Evolutionary conservation across 2,329 filamentous ascomycete genomes (phyloP).

Genomic region (Gnomoniopsis sp.): DNA sequence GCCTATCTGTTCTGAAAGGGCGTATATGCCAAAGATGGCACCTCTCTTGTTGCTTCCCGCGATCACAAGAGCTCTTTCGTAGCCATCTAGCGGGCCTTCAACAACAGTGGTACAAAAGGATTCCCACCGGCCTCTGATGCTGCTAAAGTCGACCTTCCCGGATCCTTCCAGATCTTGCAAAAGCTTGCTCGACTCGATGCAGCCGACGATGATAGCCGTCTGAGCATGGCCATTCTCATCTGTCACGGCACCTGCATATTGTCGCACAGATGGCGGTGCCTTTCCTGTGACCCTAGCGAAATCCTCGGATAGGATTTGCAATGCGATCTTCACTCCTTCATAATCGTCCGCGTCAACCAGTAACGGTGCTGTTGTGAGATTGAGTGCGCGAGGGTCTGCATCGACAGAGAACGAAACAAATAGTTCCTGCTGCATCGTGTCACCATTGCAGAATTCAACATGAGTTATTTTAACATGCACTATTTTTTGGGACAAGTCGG

Average conservation of each 20-base stretch:
- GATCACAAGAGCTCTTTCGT: conserved; percentile 49
- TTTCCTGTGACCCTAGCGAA: conserved; percentile 25
- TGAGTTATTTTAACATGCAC: no score
- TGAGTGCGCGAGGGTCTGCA: neutral
- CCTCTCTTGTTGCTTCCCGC: conserved; percentile 57
- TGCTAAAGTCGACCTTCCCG: conserved; percentile 44
- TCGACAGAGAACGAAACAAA: no score
- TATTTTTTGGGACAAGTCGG: no score
- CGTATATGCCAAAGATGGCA: conserved; percentile 57
- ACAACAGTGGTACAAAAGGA: conserved; percentile 49
- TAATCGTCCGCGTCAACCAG: conserved; percentile 29
- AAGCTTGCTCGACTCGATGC: conserved; percentile 43
- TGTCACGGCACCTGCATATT: neutral
- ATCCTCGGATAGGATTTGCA: conserved; percentile 28
- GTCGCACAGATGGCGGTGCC: conserved; percentile 7
- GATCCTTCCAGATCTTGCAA: conserved; percentile 41
- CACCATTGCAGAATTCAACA: no score
- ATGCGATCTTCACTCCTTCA: conserved; percentile 31
- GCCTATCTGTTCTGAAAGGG: conserved; percentile 59
- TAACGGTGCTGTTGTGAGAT: conserved; percentile 22
- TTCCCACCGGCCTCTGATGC: conserved; percentile 55
- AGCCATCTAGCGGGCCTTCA: conserved; percentile 41
- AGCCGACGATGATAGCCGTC: conserved; percentile 48
- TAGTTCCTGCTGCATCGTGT: no score
- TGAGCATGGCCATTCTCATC: conserved; percentile 12